Base-by-base conservation (phyloP, 129 eudicot species). In the Flaveria robusta region DNA sequence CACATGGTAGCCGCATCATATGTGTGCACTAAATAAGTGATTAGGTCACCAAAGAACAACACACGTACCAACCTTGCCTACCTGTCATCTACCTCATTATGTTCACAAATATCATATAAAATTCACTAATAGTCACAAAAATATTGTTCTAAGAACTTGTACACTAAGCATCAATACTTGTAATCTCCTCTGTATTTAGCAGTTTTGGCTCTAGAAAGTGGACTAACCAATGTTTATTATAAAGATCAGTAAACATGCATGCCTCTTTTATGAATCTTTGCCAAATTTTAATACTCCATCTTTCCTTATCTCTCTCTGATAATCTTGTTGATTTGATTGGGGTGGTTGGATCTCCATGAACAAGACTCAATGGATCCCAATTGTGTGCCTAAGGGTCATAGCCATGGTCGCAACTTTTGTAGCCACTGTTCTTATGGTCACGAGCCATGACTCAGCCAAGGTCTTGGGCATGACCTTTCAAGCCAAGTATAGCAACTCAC, bases 401-500 rank as follows among this genome's bases (percentile, higher is more conserved):
- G 98, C 96, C 79, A 69, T 91, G 62, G 91, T 68, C 47, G 86
- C 97, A 51, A 20, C 88, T 34, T 54, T 87, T 54, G 62, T 87
- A 29, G 96, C 97, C 60, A 69, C 85, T 60, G 19, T 89, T 68
- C 55, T 87, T 49, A 94, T 91, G 93, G 49, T 86, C 72, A 88
- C 93, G 5, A 82, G 90, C 81, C 88, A 78, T 70, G 98, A 94
- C 70, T 77, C 98, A 4, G 83, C 96, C 19, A 66, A 77, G 16
- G 93, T 94, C 68, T 77, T 88, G 68, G 84, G 78, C 85, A 72
- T 94, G 88, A 84, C 84, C n/a, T 91, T 94, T 72, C 85, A 84
- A 77, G 98, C 98, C 73, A 91, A 88, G 77, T 94, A 69, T 63
- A 70, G 85, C 59, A 81, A 94, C 86, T 81, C 96, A 10, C 96